A percentile compares a stretch with the other conserved stretches of the same genome.
phyloP scores from a whole-genome alignment of 2,329 filamentous ascomycete species.

The Fusarium transvaalense region DNA sequence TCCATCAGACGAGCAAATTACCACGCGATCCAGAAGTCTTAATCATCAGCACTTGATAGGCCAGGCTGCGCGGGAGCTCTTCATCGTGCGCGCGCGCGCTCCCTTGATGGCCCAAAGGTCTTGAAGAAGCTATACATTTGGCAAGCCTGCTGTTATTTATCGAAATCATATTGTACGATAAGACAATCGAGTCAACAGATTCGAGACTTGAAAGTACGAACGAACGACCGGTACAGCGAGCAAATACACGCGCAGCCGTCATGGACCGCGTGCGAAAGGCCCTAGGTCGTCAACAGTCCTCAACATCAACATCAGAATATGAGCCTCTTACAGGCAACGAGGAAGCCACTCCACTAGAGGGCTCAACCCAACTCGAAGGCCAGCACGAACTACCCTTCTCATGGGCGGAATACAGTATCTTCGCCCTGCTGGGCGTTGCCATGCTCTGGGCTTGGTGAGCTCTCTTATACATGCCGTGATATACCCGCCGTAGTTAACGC shows the following conservation, averaged over 20 bases:
- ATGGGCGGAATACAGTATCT: conserved; percentile 87
- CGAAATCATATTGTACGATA: not conserved
- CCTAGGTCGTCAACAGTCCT: conserved; percentile 40
- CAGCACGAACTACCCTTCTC: conserved; percentile 73
- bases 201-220: not conserved
- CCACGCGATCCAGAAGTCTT: conserved; percentile 24
- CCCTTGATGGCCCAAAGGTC: conserved; percentile 26
- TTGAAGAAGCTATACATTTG: conserved; percentile 26
- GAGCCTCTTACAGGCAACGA: conserved; percentile 50
- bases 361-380: conserved; percentile 48
- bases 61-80: not conserved
- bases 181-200: not conserved
- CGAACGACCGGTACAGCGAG: conserved; percentile 10
- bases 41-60: conserved; percentile 2
- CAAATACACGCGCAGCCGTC: conserved; percentile 1
- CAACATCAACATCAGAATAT: conserved; percentile 50
- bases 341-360: conserved; percentile 47
- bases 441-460: conserved; percentile 98
- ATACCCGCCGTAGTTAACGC: conserved; percentile 10
- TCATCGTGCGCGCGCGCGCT: conserved; percentile 13
- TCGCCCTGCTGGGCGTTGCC: conserved; percentile 85
- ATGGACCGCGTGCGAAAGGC: conserved; percentile 50
- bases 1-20: conserved; percentile 5
- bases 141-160: conserved; percentile 5
- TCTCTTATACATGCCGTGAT: not conserved